phyloP scores from a whole-genome alignment of 2,329 filamentous ascomycete species.

The Elsinoe arachidis region DNA sequence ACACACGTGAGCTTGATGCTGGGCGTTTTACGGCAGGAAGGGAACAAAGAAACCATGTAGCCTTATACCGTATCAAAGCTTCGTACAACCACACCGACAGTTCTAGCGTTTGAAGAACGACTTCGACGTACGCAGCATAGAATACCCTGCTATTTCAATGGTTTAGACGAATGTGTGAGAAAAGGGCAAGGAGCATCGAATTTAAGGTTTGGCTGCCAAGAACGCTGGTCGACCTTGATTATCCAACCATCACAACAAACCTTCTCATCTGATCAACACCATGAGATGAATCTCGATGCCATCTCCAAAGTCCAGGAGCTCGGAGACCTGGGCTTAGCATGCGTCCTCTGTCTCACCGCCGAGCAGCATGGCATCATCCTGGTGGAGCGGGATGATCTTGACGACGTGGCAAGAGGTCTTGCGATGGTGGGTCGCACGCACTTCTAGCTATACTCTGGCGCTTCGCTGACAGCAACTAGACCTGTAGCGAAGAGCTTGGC shows the following conservation, averaged over 20 bases:
- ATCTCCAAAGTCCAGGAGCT: constrained; percentile 64
- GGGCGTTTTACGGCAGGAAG: no score
- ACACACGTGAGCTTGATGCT: no score
- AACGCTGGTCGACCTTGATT: neutral
- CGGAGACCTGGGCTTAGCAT: constrained; percentile 79
- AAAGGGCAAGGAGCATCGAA: neutral
- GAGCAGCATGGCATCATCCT: constrained; percentile 85
- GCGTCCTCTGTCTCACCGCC: constrained; percentile 70
- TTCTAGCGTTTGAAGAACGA: no score
- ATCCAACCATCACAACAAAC: neutral
- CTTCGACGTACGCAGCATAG: no score
- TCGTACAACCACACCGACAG: no score
- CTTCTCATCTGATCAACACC: neutral
- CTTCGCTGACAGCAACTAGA: constrained; percentile 12
- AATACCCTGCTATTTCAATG: no score
- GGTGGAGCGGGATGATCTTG: constrained; percentile 53
- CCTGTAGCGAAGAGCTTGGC: constrained; percentile 56
- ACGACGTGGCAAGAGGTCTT: constrained; percentile 65
- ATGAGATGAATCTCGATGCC: constrained; percentile 8
- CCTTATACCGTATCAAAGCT: no score
- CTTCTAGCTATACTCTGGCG: neutral
- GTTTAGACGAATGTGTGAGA: no score
- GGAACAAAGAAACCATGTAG: no score
- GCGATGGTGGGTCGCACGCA: constrained; percentile 47
- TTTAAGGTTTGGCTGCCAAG: neutral